Base-by-base conservation (phyloP, 1,284 basidiomycete species). In the Ceratorhiza oryzae-sativae region DNA sequence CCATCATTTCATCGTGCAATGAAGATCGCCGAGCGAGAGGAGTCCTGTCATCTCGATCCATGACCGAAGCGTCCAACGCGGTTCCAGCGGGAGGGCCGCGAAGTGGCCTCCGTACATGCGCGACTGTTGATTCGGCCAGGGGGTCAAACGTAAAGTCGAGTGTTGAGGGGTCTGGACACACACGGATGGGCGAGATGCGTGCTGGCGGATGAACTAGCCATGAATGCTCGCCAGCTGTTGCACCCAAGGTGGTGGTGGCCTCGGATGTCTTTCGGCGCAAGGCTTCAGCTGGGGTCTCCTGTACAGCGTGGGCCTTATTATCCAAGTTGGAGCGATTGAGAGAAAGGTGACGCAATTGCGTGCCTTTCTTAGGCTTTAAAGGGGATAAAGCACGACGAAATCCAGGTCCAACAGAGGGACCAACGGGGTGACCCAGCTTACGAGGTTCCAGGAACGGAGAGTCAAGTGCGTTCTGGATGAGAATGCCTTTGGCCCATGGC, bases 101-200 rank as follows among this genome's bases (percentile, higher is more conserved):
- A 15, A 27, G 4, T 13, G 60, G n/a, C 10, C 30, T 27, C 5
- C 25, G 45, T 20, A 49, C 30, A 13, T n/a, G 13, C 20, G 45
- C 60, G 18, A 55, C 1, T 6, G 63, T 68, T 36, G 63, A 68
- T 18, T 68, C 63, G 34, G 63, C 63, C 20, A 51, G 63, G 15
- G 63, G 63, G 20, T 68, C 53, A 45, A 68, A 68, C 32, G 63
- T 53, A 68, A 68, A 68, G 55, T 58, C 55, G 18, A 39, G 6
- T 10, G 10, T 23, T 5, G 32, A 12, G 6, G 55, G 12, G 32
- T 36, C 55, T n/a, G 55, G 13, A 39, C n/a, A 13, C 10, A 20
- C 32, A 15, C 30, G 55, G 2, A 58, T 13, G n/a, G 27, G 13
- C 30, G 34, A n/a, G n/a, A 45, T 20, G 46, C 63, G 63, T 10